These are phyloP conservation scores for Centella asiatica DNA, from an alignment of 129 eudicot species.

Conservation along the genomic window DNA sequence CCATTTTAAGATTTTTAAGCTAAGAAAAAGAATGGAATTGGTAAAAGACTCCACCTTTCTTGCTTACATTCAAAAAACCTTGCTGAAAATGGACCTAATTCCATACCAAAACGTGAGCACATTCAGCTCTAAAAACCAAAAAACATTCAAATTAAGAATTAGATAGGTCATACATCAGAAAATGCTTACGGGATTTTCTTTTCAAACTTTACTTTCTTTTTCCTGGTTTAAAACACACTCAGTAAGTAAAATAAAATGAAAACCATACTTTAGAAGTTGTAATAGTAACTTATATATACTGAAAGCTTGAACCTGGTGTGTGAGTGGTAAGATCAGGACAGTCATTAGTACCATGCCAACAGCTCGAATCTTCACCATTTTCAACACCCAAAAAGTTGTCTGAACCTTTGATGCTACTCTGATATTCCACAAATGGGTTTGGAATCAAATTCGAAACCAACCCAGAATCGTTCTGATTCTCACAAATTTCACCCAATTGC, in stretches of 20 bases:
- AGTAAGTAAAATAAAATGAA: neutral
- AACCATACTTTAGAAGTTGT: neutral
- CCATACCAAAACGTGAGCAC: too few relatives aligned
- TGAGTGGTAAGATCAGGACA: constrained; percentile 70
- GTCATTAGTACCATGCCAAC: constrained; percentile 34
- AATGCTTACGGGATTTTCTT: too few relatives aligned
- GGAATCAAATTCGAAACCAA: constrained; percentile 22
- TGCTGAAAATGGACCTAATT: too few relatives aligned
- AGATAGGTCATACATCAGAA: too few relatives aligned
- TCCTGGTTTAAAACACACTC: too few relatives aligned
- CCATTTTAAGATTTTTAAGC: too few relatives aligned
- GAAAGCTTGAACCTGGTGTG: constrained; percentile 66
- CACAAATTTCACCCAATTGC: constrained; percentile 18
- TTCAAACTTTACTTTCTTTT: too few relatives aligned
- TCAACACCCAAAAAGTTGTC: constrained; percentile 24
- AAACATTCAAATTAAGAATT: too few relatives aligned
- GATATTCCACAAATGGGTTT: constrained; percentile 24
- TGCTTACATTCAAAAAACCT: too few relatives aligned
- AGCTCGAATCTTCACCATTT: constrained; percentile 23
- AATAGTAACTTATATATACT: constrained; percentile 10
- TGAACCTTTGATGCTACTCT: constrained; percentile 18
- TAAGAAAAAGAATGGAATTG: too few relatives aligned
- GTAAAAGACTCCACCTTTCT: too few relatives aligned
- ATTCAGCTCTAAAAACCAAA: too few relatives aligned
- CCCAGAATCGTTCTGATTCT: constrained; percentile 21